phyloP scores from a whole-genome alignment of 116 monocot species.

The Zostera marina region DNA sequence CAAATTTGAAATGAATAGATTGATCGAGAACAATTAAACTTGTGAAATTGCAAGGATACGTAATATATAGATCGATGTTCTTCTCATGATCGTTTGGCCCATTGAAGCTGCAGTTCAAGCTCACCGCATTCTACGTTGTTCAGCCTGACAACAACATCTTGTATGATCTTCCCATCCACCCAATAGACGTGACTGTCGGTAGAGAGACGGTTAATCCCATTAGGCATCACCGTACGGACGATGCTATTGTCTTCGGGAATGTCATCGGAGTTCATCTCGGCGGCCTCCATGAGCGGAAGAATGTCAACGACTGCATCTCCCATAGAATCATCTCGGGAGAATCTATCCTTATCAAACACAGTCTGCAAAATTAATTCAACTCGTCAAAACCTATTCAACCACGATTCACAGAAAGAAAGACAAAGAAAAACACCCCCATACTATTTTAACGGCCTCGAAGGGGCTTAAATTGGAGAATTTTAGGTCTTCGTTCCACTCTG shows the following conservation, averaged over 20 bases:
- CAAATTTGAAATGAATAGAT: too few species aligned
- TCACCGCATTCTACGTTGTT: constrained; percentile 64
- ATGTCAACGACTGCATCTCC: constrained; percentile 33
- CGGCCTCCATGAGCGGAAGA: constrained; percentile 18
- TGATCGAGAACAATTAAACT: too few species aligned
- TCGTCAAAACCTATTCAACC: too few species aligned
- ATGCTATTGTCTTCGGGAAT: constrained; percentile 10
- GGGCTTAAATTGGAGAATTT: constrained; percentile 43
- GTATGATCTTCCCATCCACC: constrained; percentile 32
- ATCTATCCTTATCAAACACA: constrained; percentile 49
- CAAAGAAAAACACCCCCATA: constrained; percentile 16
- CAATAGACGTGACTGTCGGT: constrained; percentile 34
- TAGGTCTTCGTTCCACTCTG: constrained; percentile 70
- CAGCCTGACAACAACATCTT: constrained; percentile 48
- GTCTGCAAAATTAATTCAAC: constrained; percentile 7
- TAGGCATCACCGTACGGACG: constrained; percentile 20
- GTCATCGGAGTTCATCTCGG: constrained; percentile 7
- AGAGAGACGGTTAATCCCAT: constrained; percentile 32
- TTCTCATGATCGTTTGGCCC: constrained; percentile 13
- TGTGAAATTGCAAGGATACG: too few species aligned
- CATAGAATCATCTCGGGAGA: constrained; percentile 43
- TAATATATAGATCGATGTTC: too few species aligned
- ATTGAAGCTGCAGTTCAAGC: constrained; percentile 48
- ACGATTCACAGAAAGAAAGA: too few species aligned
- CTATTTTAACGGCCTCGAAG: constrained; percentile 25